Percentiles rank a stretch among this genome's conserved stretches.
Evolutionary conservation across 306 rosid genomes (phyloP).

Genomic region (Vachellia pachyceras): DNA sequence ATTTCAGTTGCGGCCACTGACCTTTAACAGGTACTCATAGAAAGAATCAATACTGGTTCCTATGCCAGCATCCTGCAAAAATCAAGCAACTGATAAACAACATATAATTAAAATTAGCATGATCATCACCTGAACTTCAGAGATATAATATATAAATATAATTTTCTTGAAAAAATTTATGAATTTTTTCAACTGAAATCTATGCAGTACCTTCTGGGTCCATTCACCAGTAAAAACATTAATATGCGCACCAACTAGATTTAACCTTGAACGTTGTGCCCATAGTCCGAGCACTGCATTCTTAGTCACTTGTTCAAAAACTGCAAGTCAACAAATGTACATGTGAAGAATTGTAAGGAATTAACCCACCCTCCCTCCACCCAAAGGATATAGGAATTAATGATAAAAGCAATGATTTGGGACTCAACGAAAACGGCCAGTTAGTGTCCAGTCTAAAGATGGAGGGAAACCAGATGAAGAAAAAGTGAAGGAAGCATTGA

Average conservation of each 20-base stretch:
- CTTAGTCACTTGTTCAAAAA: constrained; percentile 97
- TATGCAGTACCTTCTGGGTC: constrained; percentile 91
- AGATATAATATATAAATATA: background rate
- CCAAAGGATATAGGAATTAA: constrained; percentile 3
- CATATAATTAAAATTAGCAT: background rate
- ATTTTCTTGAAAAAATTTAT: background rate
- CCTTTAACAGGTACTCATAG: constrained; percentile 95
- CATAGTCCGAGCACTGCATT: constrained; percentile 95
- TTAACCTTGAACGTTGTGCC: constrained; percentile 96
- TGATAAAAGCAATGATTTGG: background rate
- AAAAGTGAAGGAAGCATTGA: background rate
- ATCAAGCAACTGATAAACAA: constrained; percentile 27
- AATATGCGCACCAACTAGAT: constrained; percentile 97
- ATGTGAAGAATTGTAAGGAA: constrained; percentile 13
- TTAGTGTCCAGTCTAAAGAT: background rate
- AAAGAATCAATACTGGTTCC: constrained; percentile 99
- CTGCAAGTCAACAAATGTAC: constrained; percentile 52
- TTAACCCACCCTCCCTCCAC: background rate
- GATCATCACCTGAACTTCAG: background rate
- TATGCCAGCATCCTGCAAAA: constrained; percentile 94
- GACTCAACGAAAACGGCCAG: background rate
- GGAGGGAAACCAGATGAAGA: background rate
- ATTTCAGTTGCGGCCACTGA: constrained; percentile 48
- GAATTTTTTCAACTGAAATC: constrained; percentile 36
- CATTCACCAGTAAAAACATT: constrained; percentile 99